Evolutionary conservation across 2,329 filamentous ascomycete genomes (phyloP), one percentile per base, ranked within the genome.

Genomic region (Ascochyta viciae-villosae): DNA sequence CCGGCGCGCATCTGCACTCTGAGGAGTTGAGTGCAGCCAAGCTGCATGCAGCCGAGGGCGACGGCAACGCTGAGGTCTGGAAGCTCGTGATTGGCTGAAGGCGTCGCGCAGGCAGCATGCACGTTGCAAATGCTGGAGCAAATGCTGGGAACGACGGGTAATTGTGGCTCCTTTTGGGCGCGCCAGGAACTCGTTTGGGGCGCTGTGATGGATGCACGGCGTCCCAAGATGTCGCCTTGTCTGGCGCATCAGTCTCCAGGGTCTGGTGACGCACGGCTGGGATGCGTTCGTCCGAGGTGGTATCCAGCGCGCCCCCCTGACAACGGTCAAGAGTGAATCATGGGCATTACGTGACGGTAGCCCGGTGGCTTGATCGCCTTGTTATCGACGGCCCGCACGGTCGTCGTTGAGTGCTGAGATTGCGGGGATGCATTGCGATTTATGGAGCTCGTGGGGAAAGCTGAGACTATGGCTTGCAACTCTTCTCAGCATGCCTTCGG

Each of bases 1-100:
- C 83, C 13, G 85, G 85, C 16, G 85, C 83, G 23, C 85, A 87
- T 77, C 73, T 87, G 62, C 83, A 87, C 66, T 78, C 81, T 3
- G 83, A 85, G 56, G 85, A 87, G 73, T 72, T 81, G 61, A 75
- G 76, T 26, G 79, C 82, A 38, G 84, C 84, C 37, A 80, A 79
- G 67, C 73, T 83, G 46, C 79, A 74, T 60, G 66, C 70, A 50
- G 62, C 69, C 24, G 66, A 72, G 63, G 69, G 64, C 61, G 65
- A 70, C 62, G 74, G 72, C 59, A 66, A 68, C 53, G 60, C 62
- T 51, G 64, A 54, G 26, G 58, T 71, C n/a, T 77, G 74, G 74
- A 52, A 59, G 48, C 57, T 66, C 48, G 67, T 67, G 54, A 73
- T 70, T 69, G 70, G 72, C 49, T 74, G 68, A 74, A 51, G 37